Base-by-base conservation (phyloP, 2,329 filamentous ascomycete species). In the Phialophora chinensis region DNA sequence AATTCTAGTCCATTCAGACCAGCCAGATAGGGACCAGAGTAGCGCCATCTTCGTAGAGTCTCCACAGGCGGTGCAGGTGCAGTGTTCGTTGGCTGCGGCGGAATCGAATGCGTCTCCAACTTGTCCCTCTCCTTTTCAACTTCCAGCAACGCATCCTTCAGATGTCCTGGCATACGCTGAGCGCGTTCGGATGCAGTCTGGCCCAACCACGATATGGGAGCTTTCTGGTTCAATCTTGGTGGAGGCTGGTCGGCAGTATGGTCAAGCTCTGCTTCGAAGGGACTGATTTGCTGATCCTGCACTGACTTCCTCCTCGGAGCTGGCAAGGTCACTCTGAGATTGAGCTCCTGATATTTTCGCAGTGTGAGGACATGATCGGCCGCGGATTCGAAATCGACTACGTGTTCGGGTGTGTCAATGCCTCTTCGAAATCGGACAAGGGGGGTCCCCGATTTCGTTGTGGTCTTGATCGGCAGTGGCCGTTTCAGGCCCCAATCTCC, bases 401-500 rank as follows among this genome's bases (percentile, higher is more conserved):
- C 85, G 77, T 93, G 90, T 79, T 97, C 93, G 72, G 88, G 86
- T 1, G 92, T 91, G 81, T 98, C 94, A 70, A 96, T 85, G 67
- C 90, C 86, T 73, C 88, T 88, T 62, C 65, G 65, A 72, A 98
- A 81, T 70, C 91, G 87, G 62, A 97, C 86, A 58, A 91, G 83
- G 10, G 93, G 91, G n/a, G 88, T 89, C 6, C 89, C 87, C 6
- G 88, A 88, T 62, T 87, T 87, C 23, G 88, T 86, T 4, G 92
- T 93, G 2, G 90, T 88, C 76, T 90, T 90, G 8, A 90, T 80
- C 1, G 94, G 94, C 5, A 98, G 83, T 0, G 92, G 85, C 63
- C 94, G 85, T 81, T 98, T 98, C 73, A 97, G 82, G 14, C 94
- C 94, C 93, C 94, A 98, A 75, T 98, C 94, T 42, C 94, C 94